Evolutionary conservation across 2,329 filamentous ascomycete genomes (phyloP).

Genomic region (Botrytis medusae): DNA sequence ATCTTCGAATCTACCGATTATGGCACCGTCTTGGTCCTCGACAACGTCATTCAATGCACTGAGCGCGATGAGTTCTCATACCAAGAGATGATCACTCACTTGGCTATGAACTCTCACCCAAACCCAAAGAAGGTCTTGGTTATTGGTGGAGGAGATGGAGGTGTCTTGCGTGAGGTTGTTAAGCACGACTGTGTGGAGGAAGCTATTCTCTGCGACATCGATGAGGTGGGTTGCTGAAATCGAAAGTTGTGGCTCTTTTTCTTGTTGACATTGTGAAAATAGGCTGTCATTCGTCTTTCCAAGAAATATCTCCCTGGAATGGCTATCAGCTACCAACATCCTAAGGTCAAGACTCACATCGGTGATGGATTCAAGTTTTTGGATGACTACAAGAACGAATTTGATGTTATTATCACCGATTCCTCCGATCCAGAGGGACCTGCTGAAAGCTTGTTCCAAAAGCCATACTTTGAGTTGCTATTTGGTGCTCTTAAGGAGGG

Average conservation of each 20-base stretch:
- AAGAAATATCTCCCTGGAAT: conserved; percentile 97
- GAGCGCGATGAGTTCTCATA: conserved; percentile 99
- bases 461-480: conserved; percentile 96
- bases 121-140: conserved; percentile 98
- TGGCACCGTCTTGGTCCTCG: conserved; percentile 91
- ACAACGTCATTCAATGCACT: conserved; percentile 99
- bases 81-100: conserved; percentile 99
- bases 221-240: conserved; percentile 62
- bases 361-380: conserved; percentile 99
- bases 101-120: conserved; percentile 98
- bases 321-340: conserved; percentile 89
- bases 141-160: conserved; percentile 95
- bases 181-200: conserved; percentile 98
- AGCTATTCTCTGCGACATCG: conserved; percentile 96
- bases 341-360: conserved; percentile 87
- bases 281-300: conserved; percentile 95
- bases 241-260: conserved; percentile 9
- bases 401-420: conserved; percentile 99
- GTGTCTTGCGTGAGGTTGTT: conserved; percentile 96
- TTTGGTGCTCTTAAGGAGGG: conserved; percentile 86
- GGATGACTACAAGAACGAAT: conserved; percentile 91
- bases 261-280: conserved; percentile 25
- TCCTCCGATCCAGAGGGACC: conserved; percentile 96
- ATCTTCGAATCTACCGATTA: conserved; percentile 98
- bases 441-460: conserved; percentile 95